phyloP scores from a whole-genome alignment of 331 rosid species.

The Pyracantha coccinea region DNA sequence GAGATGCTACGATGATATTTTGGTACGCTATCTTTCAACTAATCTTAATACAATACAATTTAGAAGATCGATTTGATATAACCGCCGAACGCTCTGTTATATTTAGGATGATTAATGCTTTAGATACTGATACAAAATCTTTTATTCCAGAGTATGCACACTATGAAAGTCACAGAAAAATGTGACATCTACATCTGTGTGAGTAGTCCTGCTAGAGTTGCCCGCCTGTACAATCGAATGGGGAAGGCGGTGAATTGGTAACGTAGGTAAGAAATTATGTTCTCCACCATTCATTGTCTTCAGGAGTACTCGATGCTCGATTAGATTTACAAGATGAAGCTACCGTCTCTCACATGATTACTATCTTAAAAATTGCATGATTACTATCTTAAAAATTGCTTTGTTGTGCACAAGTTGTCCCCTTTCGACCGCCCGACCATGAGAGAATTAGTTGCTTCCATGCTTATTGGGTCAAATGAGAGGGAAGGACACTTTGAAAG shows the following conservation, averaged over 20 bases:
- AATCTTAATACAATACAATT: no score
- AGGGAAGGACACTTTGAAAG: background rate
- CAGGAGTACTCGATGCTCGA: slow-evolving; percentile 16
- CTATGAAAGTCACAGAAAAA: slow-evolving; percentile 29
- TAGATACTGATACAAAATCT: no score
- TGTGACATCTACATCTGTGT: slow-evolving; percentile 26
- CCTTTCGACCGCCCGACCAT: slow-evolving; percentile 21
- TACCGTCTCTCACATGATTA: slow-evolving; percentile 20
- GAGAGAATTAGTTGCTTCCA: slow-evolving; percentile 20
- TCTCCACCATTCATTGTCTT: slow-evolving; percentile 1
- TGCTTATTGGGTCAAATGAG: slow-evolving; percentile 17
- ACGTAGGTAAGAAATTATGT: slow-evolving; percentile 21
- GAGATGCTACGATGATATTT: no score
- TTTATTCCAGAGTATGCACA: slow-evolving; percentile 20
- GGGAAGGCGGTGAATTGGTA: slow-evolving; percentile 22
- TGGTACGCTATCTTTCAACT: no score
- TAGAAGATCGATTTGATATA: no score
- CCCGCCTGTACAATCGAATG: slow-evolving; percentile 18
- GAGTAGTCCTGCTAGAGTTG: slow-evolving; percentile 26
- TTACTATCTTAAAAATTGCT: slow-evolving; percentile 21
- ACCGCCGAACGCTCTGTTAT: no score
- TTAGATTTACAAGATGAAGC: slow-evolving; percentile 7
- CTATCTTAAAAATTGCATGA: slow-evolving; percentile 25
- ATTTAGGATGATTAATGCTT: no score
- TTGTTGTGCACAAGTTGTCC: slow-evolving; percentile 21